These are phyloP conservation scores for Silybum marianum DNA, from an alignment of 129 eudicot genomes.

Conservation along the genomic window DNA sequence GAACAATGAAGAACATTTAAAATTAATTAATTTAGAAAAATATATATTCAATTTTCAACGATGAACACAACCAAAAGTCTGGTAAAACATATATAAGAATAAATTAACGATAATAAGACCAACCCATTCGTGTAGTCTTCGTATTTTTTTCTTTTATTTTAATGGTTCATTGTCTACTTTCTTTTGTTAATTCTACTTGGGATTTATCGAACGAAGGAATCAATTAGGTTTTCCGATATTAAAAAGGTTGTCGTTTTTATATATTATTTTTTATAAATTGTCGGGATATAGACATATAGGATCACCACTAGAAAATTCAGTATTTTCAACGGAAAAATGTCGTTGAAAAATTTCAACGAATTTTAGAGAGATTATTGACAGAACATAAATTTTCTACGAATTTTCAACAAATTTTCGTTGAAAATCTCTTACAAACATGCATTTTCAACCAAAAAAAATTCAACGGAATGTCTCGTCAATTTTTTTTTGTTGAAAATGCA, in stretches of 20 bases:
- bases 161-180: background rate
- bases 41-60: slow-evolving; percentile 9
- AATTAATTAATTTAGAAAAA: background rate
- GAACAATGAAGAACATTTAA: slow-evolving; percentile 24
- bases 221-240: background rate
- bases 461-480: too few species aligned
- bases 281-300: background rate
- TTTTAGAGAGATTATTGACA: too few species aligned
- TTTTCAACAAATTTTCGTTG: too few species aligned
- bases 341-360: too few species aligned
- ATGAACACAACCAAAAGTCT: slow-evolving; percentile 1
- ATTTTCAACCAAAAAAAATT: too few species aligned
- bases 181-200: slow-evolving; percentile 10
- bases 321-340: too few species aligned
- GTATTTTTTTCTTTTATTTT: background rate
- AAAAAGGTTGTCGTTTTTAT: background rate
- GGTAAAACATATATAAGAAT: background rate
- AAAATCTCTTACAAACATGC: too few species aligned
- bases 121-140: slow-evolving; percentile 31
- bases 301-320: too few species aligned
- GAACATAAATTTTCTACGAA: too few species aligned
- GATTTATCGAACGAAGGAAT: slow-evolving; percentile 8
- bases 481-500: too few species aligned
- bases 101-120: background rate
- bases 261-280: too few species aligned